Base-by-base conservation (phyloP, 2,329 filamentous ascomycete species). In the Botrytis galanthina region DNA sequence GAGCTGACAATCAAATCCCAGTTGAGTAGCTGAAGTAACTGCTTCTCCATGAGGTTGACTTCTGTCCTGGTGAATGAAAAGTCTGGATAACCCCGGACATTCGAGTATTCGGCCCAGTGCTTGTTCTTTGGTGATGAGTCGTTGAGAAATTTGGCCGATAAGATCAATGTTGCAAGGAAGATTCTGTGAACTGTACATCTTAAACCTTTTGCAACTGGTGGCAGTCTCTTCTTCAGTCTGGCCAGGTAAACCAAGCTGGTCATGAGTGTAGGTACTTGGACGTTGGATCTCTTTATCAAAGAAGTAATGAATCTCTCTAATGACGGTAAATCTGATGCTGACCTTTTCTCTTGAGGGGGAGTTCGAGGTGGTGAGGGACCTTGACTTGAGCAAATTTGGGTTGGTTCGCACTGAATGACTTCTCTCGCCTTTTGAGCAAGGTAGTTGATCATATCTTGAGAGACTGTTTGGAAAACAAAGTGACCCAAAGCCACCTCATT, bases 81-180 rank as follows among this genome's bases (percentile, higher is more conserved):
- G 80, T 87, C 89, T 81, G 85, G 87, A 75, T 79, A 81, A 14
- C 86, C 84, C 18, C 87, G 87, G 78, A 97, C 91, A 79, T 91
- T 85, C 74, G 92, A 97, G 87, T 98, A 99, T 80, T 91, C 92
- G 77, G 96, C 95, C 96, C 96, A 99, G 87, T 99, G 96, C 90
- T 98, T 98, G 89, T 99, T 99, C 91, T 98, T 98, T 76, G 96
- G 96, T 20, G 94, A 98, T 75, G 94, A 97, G 87, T 98, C 96
- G 83, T 99, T 98, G 78, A 98, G 89, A 83, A 98, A 98, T 90
- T 99, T 99, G 79, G 96, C 95, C 1, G 96, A 91, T 63, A 92
- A 87, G 81, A 96, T 96, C 77, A 95, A 90, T 26, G 93, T 87
- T 60, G 93, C 95, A 67, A 99, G 89, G 85, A 99, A 98, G 87